Evolutionary conservation across 805 yeast genomes (phyloP).

Genomic region (Spathaspora passalidarum): DNA sequence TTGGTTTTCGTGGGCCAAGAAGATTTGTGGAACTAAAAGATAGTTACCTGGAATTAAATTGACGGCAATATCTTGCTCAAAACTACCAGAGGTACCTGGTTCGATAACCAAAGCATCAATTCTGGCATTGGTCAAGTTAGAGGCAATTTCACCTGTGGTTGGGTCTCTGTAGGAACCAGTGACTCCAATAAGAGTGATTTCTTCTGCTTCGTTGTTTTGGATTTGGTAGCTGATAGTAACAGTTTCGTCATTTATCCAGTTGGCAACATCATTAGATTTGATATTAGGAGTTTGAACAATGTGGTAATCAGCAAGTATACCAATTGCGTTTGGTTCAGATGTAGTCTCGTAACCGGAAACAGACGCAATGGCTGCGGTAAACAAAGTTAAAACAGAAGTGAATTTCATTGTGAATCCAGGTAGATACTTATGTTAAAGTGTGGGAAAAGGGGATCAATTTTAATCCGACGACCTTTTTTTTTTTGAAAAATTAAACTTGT

Average conservation of each 20-base stretch:
- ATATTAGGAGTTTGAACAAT: slow-evolving; percentile 45
- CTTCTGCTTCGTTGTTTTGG: slow-evolving; percentile 56
- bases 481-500: too few species aligned
- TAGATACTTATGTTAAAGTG: not conserved
- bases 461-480: too few species aligned
- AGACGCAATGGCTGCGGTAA: slow-evolving; percentile 8
- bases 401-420: slow-evolving; percentile 13
- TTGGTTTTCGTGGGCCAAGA: slow-evolving; percentile 47
- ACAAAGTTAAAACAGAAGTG: slow-evolving; percentile 10
- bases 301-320: slow-evolving; percentile 45
- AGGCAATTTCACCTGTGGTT: slow-evolving; percentile 44
- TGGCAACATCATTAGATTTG: slow-evolving; percentile 38
- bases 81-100: slow-evolving; percentile 46
- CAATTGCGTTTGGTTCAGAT: slow-evolving; percentile 5
- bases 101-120: slow-evolving; percentile 58
- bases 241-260: slow-evolving; percentile 49
- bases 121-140: slow-evolving; percentile 63
- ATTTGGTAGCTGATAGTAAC: slow-evolving; percentile 51
- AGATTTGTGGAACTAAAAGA: slow-evolving; percentile 57
- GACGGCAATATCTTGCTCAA: slow-evolving; percentile 60
- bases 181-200: slow-evolving; percentile 56
- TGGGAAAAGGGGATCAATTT: not conserved
- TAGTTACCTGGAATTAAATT: slow-evolving; percentile 57
- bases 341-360: slow-evolving; percentile 10
- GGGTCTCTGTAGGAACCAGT: slow-evolving; percentile 65